Base-by-base conservation (phyloP, 108 stramenopile genomes). In the Schizochytrium sp. region DNA sequence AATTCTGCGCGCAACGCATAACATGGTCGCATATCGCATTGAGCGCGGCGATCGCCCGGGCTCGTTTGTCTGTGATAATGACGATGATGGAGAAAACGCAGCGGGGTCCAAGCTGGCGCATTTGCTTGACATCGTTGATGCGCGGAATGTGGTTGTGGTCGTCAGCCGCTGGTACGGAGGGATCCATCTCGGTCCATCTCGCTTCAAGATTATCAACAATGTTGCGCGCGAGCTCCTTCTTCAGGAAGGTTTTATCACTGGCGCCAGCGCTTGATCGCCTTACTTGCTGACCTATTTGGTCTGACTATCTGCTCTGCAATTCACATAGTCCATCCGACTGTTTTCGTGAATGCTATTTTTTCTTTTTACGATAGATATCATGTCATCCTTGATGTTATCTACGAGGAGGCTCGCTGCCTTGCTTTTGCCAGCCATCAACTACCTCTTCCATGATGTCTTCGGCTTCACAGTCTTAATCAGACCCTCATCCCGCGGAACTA, bases 51-150 rank as follows among this genome's bases (percentile, higher is more conserved):
- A 87, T 25, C 29, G 21, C 23, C 87, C 53, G 10, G 87, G 58
- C 41, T 34, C 12, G 19, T 57, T 55, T 34, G 5, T 55, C 0
- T n/a, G 47, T 10, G 97, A 98, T 89, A 96, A 96, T 88, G 98
- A 98, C 90, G 97, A 97, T 87, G 97, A 98, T 89, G 98, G 98
- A 10, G 98, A 98, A 92, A 92, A 93, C 59, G 97, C 94, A 4
- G 93, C 97, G 1, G 98, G 97, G 4, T 88, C 89, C 48, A 94
- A 95, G 69, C 90, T 98, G 44, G 95, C 95, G 5, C 60, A 93
- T 6, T 89, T 98, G 58, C 88, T 98, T 43, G 95, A 95, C 69
- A 88, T 97, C 90, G 91, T 93, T 21, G 89, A 92, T 72, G 96
- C 88, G 21, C 88, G 93, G n/a, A 92, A 96, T 90, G 95, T 95